Percentiles rank a stretch among this genome's conserved stretches.
These are phyloP conservation scores for Alternaria sp. DNA, from an alignment of 2,329 filamentous ascomycete species.

Conservation along the genomic window DNA sequence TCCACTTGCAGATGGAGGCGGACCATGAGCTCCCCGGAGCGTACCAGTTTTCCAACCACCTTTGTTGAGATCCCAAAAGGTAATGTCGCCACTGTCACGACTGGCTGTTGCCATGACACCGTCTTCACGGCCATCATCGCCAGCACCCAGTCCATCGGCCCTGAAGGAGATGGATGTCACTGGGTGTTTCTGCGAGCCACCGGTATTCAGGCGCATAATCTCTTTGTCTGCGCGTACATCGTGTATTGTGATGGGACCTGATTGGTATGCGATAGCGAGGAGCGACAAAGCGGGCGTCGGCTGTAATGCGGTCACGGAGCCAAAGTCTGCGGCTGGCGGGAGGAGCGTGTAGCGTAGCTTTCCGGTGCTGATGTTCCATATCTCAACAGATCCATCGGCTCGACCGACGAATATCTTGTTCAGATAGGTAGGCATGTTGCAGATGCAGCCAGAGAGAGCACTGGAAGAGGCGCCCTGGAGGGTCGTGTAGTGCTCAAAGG, in stretches of 20 bases:
- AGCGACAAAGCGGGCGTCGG: slow-evolving; percentile 84
- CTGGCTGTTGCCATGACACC: slow-evolving; percentile 96
- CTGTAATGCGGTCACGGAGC: slow-evolving; percentile 85
- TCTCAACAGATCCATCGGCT: slow-evolving; percentile 87
- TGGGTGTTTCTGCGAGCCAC: slow-evolving; percentile 66
- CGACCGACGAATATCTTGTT: slow-evolving; percentile 95
- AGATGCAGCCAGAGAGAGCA: slow-evolving; percentile 78
- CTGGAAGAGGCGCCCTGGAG: slow-evolving; percentile 69
- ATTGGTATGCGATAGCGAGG: slow-evolving; percentile 85
- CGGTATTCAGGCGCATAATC: slow-evolving; percentile 73
- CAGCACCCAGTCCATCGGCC: slow-evolving; percentile 86
- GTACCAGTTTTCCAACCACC: slow-evolving; percentile 87
- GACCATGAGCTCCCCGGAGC: slow-evolving; percentile 86
- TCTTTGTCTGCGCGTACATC: slow-evolving; percentile 81
- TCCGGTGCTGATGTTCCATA: slow-evolving; percentile 94
- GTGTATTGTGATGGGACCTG: slow-evolving; percentile 79
- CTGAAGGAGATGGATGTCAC: slow-evolving; percentile 89
- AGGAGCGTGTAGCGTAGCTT: slow-evolving; percentile 91
- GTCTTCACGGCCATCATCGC: slow-evolving; percentile 79
- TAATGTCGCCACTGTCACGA: slow-evolving; percentile 81
- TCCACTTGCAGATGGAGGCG: slow-evolving; percentile 65
- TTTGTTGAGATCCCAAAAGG: slow-evolving; percentile 93
- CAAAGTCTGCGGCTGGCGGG: slow-evolving; percentile 74
- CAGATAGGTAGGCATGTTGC: slow-evolving; percentile 90
- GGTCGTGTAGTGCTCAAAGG: slow-evolving; percentile 89